A percentile compares a stretch with the other conserved stretches of the same genome.
These are phyloP conservation scores for Vitis hybrid DNA, from an alignment of 177 flowering plant species.

Conservation along the genomic window DNA sequence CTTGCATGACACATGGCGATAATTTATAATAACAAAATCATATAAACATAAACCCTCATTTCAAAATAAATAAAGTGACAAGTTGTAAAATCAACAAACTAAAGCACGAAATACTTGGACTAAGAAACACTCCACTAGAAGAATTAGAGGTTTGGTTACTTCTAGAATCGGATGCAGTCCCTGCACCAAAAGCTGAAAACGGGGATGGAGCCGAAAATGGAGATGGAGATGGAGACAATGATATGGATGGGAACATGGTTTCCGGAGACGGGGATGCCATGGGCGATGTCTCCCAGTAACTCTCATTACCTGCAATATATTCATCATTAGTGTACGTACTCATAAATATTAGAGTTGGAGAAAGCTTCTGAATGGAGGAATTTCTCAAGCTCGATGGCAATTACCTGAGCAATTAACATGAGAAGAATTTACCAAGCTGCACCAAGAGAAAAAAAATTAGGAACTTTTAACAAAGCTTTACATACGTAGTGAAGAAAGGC, in stretches of 20 bases:
- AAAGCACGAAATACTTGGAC: neutral
- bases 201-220: neutral
- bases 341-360: too few species aligned
- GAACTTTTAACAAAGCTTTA: too few species aligned
- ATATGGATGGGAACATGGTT: neutral
- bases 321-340: too few species aligned
- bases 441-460: neutral
- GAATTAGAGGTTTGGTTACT: neutral
- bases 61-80: neutral
- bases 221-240: neutral
- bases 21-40: too few species aligned
- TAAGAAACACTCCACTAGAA: neutral
- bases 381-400: too few species aligned
- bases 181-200: too few species aligned
- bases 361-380: too few species aligned
- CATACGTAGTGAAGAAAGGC: too few species aligned
- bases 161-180: neutral
- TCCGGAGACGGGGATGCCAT: neutral
- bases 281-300: neutral
- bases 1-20: too few species aligned
- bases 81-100: neutral
- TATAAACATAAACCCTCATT: neutral
- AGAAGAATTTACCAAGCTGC: conserved; percentile 13
- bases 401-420: conserved; percentile 8
- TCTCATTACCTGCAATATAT: neutral